Base-by-base conservation (phyloP, 2,329 filamentous ascomycete genomes). In the Fusarium setosum region DNA sequence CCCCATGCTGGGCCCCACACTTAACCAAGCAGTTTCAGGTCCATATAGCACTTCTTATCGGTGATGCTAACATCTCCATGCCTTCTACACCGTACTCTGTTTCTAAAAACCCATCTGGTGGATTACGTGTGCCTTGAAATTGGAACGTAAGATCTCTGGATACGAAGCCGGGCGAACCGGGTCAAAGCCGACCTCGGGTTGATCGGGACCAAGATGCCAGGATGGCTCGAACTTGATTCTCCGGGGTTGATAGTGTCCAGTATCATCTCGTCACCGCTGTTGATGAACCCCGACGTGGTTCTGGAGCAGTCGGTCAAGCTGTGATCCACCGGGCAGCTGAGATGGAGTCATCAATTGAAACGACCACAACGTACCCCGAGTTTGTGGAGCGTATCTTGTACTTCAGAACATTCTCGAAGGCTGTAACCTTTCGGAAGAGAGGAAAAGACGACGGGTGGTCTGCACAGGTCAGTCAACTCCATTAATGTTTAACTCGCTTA, bases 21-120 rank as follows among this genome's bases (percentile, higher is more conserved):
- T 40, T 47, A 42, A 53, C 51, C 38, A 67, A 64, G 60, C 56
- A 58, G 64, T 67, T 67, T 67, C 64, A 67, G 64, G 64, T 67
- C 24, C 23, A 26, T 15, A 34, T 34, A n/a, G n/a, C 29, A 18
- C 11, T 38, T 21, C 48, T 45, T 26, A 44, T 65, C 21, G 29
- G 50, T 13, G 48, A 61, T 50, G 64, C 35, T 18, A 37, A 45
- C 51, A 57, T 54, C 56, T 51, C 64, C 56, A 67, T 67, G 48
- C 35, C 44, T 56, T 34, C 21, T 54, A 40, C 59, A 56, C 56
- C 47, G 55, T 57, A 50, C 38, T 26, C 17, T 48, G 29, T 49
- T 60, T 60, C 40, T 42, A 56, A 31, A 53, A 7, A 45, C 29
- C 20, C 38, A 42, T 24, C n/a, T 35, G 10, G 15, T 20, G 23